Evolutionary conservation across 2,329 filamentous ascomycete genomes (phyloP).

Genomic region (Aspergillus terreus): DNA sequence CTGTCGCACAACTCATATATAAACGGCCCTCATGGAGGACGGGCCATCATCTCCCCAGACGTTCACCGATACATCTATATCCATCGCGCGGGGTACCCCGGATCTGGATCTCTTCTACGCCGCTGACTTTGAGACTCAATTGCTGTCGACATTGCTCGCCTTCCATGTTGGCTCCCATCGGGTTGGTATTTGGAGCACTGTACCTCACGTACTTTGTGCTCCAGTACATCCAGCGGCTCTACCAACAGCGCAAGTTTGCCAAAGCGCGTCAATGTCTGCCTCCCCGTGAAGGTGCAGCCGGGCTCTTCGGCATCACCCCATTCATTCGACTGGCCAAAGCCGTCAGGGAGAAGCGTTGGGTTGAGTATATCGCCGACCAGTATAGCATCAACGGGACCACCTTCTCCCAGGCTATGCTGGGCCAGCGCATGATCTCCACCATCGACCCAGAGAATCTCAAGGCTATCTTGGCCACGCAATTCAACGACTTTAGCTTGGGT

Average conservation of each 20-base stretch:
- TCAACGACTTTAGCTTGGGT: conserved; percentile 77
- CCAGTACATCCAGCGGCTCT: conserved; percentile 17
- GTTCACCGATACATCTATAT: not conserved
- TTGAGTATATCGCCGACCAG: conserved; percentile 24
- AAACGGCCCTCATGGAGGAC: not conserved
- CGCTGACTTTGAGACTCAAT: not conserved
- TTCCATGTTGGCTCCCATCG: conserved; percentile 20
- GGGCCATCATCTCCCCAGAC: not conserved
- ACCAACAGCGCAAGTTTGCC: conserved; percentile 21
- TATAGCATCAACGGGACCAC: conserved; percentile 24
- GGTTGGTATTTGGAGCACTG: conserved; percentile 18
- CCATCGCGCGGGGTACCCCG: not conserved
- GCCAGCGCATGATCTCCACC: conserved; percentile 22
- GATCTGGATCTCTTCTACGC: not conserved
- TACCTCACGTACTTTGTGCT: conserved; percentile 20
- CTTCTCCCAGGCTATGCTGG: conserved; percentile 20
- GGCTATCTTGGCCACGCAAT: conserved; percentile 77
- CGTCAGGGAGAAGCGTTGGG: conserved; percentile 26
- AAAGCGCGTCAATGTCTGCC: conserved; percentile 25
- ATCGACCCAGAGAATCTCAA: conserved; percentile 65
- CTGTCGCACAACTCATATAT: not conserved
- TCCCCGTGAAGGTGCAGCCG: conserved; percentile 6
- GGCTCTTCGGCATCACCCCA: conserved; percentile 21
- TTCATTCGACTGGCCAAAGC: conserved; percentile 24
- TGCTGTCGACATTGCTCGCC: not conserved